These are phyloP conservation scores for Monilinia polystroma DNA, from an alignment of 2,329 filamentous ascomycete genomes.

Conservation along the genomic window DNA sequence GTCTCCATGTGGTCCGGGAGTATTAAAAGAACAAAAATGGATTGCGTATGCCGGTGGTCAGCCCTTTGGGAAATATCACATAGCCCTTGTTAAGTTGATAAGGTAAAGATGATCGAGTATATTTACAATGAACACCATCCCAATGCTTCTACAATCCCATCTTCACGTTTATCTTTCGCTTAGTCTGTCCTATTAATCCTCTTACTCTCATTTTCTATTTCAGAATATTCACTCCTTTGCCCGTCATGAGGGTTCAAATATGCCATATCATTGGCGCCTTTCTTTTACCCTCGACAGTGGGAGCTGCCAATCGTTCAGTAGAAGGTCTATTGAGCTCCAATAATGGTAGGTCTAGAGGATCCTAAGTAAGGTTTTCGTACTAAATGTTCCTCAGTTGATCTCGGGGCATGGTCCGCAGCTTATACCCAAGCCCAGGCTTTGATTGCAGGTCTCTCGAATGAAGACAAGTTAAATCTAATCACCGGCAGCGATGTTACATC, in stretches of 20 bases:
- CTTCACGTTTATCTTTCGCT: neutral
- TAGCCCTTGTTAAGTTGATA: neutral
- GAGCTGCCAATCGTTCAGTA: conserved; percentile 1
- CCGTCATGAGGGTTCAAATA: conserved; percentile 4
- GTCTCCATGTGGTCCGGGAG: neutral
- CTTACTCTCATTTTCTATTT: neutral
- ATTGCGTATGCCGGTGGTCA: neutral
- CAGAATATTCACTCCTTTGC: neutral
- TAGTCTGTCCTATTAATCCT: too few species aligned
- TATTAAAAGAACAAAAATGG: neutral
- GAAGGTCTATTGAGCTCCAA: neutral
- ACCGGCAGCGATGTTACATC: conserved; percentile 34
- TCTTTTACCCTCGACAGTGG: conserved; percentile 4
- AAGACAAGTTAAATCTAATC: conserved; percentile 46
- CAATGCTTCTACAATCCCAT: neutral
- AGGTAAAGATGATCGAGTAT: neutral
- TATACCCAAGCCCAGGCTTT: conserved; percentile 43
- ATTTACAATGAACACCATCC: neutral
- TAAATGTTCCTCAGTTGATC: conserved; percentile 20
- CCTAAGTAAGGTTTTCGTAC: neutral
- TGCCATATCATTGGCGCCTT: conserved; percentile 15
- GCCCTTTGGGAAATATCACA: neutral
- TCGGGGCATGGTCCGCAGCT: conserved; percentile 42
- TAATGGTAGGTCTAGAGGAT: neutral
- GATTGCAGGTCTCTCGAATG: conserved; percentile 43